Percentiles rank a stretch among this genome's conserved stretches.
These are phyloP conservation scores for Trifolium pratense DNA, from an alignment of 306 rosid genomes.

Conservation along the genomic window DNA sequence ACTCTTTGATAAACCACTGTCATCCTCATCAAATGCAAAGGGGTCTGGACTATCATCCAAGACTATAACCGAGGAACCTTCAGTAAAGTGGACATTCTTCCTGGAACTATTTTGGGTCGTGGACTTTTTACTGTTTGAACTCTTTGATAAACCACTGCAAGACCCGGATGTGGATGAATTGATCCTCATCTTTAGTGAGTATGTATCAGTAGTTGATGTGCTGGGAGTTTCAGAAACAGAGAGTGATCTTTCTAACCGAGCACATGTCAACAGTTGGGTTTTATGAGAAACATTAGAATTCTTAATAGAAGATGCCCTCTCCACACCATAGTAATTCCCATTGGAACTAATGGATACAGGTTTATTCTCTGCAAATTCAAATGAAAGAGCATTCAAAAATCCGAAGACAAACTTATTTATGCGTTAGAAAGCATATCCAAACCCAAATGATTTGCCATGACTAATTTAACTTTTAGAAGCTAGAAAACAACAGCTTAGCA, in stretches of 20 bases:
- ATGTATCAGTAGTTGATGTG: constrained; percentile 62
- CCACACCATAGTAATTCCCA: constrained; percentile 43
- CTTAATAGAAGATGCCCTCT: constrained; percentile 53
- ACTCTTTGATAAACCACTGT: constrained; percentile 66
- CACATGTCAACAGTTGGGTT: constrained; percentile 44
- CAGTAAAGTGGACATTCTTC: constrained; percentile 52
- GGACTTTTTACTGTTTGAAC: constrained; percentile 49
- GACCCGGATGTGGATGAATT: constrained; percentile 69
- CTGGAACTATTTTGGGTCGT: constrained; percentile 46
- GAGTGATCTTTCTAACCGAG: constrained; percentile 50
- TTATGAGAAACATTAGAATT: constrained; percentile 51
- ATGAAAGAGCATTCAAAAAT: constrained; percentile 40
- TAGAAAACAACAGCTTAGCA: constrained; percentile 23
- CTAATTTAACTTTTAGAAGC: constrained; percentile 25
- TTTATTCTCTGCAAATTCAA: constrained; percentile 52
- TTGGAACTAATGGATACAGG: constrained; percentile 47
- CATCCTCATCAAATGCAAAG: constrained; percentile 96
- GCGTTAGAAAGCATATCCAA: constrained; percentile 18
- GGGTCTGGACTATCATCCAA: constrained; percentile 77
- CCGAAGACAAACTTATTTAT: constrained; percentile 21
- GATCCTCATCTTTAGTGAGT: constrained; percentile 63
- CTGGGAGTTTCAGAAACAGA: constrained; percentile 72
- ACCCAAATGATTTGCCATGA: constrained; percentile 19
- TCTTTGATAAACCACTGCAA: constrained; percentile 62
- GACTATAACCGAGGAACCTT: constrained; percentile 47